A percentile compares a stretch with the other conserved stretches of the same genome.
These are phyloP conservation scores for Fusarium metavorans DNA, from an alignment of 2,329 filamentous ascomycete species.

Conservation along the genomic window DNA sequence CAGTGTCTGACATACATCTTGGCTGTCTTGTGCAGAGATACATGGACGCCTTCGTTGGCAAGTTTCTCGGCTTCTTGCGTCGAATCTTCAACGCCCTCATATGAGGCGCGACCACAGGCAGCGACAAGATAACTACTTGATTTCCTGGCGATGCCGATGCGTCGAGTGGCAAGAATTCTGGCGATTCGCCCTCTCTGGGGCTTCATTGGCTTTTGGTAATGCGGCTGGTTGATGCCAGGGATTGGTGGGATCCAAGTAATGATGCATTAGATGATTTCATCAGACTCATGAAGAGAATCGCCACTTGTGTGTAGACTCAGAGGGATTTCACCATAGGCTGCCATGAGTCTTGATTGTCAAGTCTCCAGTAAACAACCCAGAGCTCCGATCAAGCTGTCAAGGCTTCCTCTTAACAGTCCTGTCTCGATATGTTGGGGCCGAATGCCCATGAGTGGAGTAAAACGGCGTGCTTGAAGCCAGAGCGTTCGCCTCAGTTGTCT, in stretches of 20 bases:
- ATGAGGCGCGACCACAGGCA: conserved; percentile 46
- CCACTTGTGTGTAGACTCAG: conserved; percentile 40
- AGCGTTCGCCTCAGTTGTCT: too few relatives aligned
- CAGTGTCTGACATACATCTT: neutral
- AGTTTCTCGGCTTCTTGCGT: conserved; percentile 40
- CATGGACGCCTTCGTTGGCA: conserved; percentile 51
- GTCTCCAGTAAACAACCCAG: neutral
- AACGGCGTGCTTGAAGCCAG: neutral
- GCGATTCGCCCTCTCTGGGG: neutral
- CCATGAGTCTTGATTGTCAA: neutral
- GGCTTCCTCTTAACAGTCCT: neutral
- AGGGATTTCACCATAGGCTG: neutral
- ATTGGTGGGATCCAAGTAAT: conserved; percentile 43
- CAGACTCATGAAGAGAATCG: conserved; percentile 46
- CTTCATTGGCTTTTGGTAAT: conserved; percentile 57
- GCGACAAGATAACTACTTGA: conserved; percentile 22
- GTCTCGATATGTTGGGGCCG: neutral
- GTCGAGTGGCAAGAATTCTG: neutral
- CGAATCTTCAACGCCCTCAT: conserved; percentile 38
- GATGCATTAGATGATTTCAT: conserved; percentile 37
- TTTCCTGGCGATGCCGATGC: conserved; percentile 13
- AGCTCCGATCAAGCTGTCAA: neutral
- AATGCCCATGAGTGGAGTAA: neutral
- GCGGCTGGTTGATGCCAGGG: conserved; percentile 53
- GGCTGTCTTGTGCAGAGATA: neutral